Percentiles rank a stretch among this genome's conserved stretches.
phyloP scores from a whole-genome alignment of 2,329 filamentous ascomycete species.

The Endocalyx cinctus region DNA sequence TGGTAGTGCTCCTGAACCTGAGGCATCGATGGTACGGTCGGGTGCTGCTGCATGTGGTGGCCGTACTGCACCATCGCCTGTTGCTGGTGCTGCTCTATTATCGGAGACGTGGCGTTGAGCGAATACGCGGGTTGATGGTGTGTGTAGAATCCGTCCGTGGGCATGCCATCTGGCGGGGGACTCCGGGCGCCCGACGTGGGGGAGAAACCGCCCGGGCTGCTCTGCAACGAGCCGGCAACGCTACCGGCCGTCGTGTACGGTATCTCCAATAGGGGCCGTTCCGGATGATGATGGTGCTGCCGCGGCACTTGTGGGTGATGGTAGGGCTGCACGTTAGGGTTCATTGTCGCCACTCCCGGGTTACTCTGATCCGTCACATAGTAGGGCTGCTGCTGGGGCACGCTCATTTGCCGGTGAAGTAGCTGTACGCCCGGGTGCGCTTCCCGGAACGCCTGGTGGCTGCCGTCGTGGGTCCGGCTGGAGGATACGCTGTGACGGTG shows the following conservation, averaged over 20 bases:
- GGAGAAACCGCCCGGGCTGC: constrained; percentile 56
- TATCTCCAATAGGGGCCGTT: constrained; percentile 44
- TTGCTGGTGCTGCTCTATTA: constrained; percentile 40
- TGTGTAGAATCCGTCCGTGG: constrained; percentile 53
- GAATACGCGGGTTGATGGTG: constrained; percentile 32
- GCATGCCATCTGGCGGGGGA: constrained; percentile 41
- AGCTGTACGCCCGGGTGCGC: constrained; percentile 41
- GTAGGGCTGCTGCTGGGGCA: constrained; percentile 40
- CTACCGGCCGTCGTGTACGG: constrained; percentile 41
- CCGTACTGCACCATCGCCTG: constrained; percentile 40
- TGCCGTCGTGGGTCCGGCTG: constrained; percentile 40
- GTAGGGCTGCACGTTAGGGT: constrained; percentile 44
- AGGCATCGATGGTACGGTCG: constrained; percentile 19
- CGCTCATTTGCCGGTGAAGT: constrained; percentile 43
- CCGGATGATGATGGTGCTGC: constrained; percentile 43
- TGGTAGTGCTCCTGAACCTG: constrained; percentile 33
- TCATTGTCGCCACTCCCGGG: constrained; percentile 58
- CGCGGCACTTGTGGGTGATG: constrained; percentile 53
- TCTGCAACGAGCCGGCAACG: constrained; percentile 49
- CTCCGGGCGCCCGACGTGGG: constrained; percentile 46
- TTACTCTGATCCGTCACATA: constrained; percentile 60
- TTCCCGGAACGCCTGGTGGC: constrained; percentile 38
- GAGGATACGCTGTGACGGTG: constrained; percentile 46
- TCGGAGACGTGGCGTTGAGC: constrained; percentile 34
- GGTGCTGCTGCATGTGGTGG: constrained; percentile 32